Evolutionary conservation across 2,329 filamentous ascomycete species (phyloP), one percentile per base, ranked within the genome.

Genomic region (Aspergillus felis): DNA sequence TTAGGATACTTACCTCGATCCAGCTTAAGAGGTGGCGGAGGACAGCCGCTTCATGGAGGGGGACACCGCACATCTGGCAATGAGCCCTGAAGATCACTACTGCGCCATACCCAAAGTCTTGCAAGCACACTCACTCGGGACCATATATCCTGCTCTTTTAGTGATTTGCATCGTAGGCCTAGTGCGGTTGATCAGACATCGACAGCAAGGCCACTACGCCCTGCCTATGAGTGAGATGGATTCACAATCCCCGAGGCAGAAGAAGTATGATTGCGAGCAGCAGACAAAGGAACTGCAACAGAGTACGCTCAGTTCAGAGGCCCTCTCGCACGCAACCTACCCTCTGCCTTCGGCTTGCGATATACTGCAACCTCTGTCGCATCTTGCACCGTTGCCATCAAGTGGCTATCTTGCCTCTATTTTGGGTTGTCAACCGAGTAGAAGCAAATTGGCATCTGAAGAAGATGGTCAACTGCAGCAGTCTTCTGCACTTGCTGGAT

Each of bases 281-380:
- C 53, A 57, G 56, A 42, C 59, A 42, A 49, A 41, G 44, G 35
- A 59, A 55, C 55, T 54, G 60, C 52, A 51, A 49, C 56, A 54
- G 38, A 52, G 52, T 25, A 42, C 51, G n/a, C 22, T 50, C 52
- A 59, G 28, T 55, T 48, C 28, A 44, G 48, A 32, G 35, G 57
- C 52, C 24, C 29, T 50, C 48, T 51, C 56, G 49, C 46, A 51
- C 20, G 42, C 20, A 46, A 41, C 49, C 25, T 25, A 53, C 46
- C 55, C 55, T 8, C 49, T 66, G 28, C 64, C 64, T 47, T 66
- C 66, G 27, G 63, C 66, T 38, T 66, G 66, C 55, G 66, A 66
- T 60, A 62, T 68, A 46, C 55, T 68, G 58, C 59, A 63, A 51
- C 66, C 66, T 32, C 53, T 68, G 54, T 68, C 66, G 17, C 59